Evolutionary conservation across 371 early-diverging fungal genomes (phyloP), one percentile per base, ranked within the genome.

Genomic region (Mucor circinelloides): DNA sequence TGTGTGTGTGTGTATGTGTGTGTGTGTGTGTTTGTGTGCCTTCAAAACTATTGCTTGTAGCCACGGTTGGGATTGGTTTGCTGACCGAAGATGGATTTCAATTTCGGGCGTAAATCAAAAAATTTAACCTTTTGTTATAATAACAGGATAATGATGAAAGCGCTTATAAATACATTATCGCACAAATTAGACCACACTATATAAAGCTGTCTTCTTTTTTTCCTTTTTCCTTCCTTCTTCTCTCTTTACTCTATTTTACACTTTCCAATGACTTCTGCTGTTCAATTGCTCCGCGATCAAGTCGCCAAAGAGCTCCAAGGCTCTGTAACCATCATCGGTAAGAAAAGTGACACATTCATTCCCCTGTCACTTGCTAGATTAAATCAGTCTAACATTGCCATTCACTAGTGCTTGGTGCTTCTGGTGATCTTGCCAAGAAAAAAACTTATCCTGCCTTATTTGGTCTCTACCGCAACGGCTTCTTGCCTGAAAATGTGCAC

Each of bases 381-480:
- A 10, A 12, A 52, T 52, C 52, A 32, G 6, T 7, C 56, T 30
- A 31, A 21, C 44, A 30, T 60, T 8, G 15, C 2, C 28, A 4
- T 40, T 15, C 9, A 30, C 15, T 48, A 85, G 95, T 95, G 8
- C 87, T 95, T 48, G 95, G 95, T 60, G 95, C 95, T 12, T 94
- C 94, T 21, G 95, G 97, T 50, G 97, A 97, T 70, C 85, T 97
- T 67, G 97, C 96, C 56, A 95, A 94, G 87, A 96, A 96, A 72
- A 99, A 99, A 87, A 95, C 99, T 23, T 97, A 95, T 74, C 99
- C 99, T 27, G 96, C 98, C 8, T 89, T 97, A 31, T 99, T 90
- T 73, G 91, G 89, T 58, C 90, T 95, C 54, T 96, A 82, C 77
- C 86, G 83, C 52, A 85, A 90, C 72, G 82, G 84, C 6, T 91